These are phyloP conservation scores for Patellifolia procumbens DNA, from an alignment of 179 eudicot genomes.

Conservation along the genomic window DNA sequence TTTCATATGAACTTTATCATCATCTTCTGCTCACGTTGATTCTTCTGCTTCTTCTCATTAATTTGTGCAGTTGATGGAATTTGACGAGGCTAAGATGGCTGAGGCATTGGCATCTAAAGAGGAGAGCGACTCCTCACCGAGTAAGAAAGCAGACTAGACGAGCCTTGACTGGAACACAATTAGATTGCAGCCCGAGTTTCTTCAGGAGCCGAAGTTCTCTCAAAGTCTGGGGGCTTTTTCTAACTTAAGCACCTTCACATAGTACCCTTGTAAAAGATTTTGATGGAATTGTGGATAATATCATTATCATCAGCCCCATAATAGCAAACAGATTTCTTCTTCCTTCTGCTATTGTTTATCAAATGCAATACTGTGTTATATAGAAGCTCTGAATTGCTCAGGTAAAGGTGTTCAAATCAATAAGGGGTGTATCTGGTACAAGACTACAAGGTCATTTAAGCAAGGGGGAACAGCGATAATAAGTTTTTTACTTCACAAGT, in stretches of 20 bases:
- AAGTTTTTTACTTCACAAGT: neutral
- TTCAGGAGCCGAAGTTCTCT: conserved; percentile 10
- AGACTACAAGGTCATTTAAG: too few species aligned
- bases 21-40: conserved; percentile 4
- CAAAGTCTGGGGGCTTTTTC: conserved; percentile 13
- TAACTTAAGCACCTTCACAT: conserved; percentile 2
- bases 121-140: conserved; percentile 34
- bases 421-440: neutral
- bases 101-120: conserved; percentile 32
- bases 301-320: conserved; percentile 18
- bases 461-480: neutral
- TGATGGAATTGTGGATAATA: conserved; percentile 23
- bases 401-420: neutral
- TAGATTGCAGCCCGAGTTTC: conserved; percentile 21
- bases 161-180: conserved; percentile 24
- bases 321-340: conserved; percentile 13
- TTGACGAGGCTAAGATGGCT: conserved; percentile 67
- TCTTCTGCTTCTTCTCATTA: conserved; percentile 1
- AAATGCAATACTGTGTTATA: neutral
- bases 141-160: conserved; percentile 44
- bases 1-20: neutral
- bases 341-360: neutral
- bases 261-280: conserved; percentile 34
- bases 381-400: neutral
- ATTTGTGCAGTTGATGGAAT: conserved; percentile 64